Evolutionary conservation across 768 basidiomycete species (phyloP).

Genomic region (Phylloporus scabripes): DNA sequence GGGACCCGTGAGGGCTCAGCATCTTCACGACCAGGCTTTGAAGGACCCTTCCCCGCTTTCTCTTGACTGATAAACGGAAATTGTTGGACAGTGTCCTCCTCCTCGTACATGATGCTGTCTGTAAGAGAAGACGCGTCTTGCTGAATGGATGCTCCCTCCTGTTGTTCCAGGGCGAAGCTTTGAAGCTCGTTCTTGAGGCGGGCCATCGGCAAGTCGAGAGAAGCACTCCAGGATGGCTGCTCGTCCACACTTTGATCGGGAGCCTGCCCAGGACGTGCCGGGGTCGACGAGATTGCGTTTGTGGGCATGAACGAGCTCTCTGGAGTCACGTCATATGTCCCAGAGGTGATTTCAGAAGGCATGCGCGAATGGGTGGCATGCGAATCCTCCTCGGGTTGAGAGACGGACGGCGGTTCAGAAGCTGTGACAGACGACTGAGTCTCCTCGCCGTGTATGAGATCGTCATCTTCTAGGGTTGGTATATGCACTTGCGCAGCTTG

Average conservation of each 20-base stretch:
- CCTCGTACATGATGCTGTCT: conserved; percentile 30
- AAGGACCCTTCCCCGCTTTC: conserved; percentile 40
- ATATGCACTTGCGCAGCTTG: conserved; percentile 86
- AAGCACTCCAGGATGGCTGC: conserved; percentile 65
- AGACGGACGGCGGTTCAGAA: conserved; percentile 12
- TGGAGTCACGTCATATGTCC: conserved; percentile 39
- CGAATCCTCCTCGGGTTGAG: conserved; percentile 9
- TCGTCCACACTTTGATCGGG: conserved; percentile 40
- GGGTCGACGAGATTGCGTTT: conserved; percentile 75
- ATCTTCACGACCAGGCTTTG: conserved; percentile 45
- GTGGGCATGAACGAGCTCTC: conserved; percentile 73
- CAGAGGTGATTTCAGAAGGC: conserved; percentile 2
- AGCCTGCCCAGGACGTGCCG: conserved; percentile 39
- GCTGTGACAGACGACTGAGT: conserved; percentile 29
- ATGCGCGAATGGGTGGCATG: conserved; percentile 10
- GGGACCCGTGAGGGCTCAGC: conserved; percentile 34
- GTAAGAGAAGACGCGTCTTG: conserved; percentile 14
- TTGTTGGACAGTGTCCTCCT: conserved; percentile 25
- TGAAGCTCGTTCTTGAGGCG: conserved; percentile 60
- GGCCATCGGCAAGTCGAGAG: conserved; percentile 69
- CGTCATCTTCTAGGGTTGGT: conserved; percentile 65
- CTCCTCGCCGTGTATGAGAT: conserved; percentile 47
- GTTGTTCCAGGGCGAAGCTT: conserved; percentile 40
- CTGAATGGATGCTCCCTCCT: conserved; percentile 30
- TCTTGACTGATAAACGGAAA: conserved; percentile 33